Base-by-base conservation (phyloP, 202 grass and related monocot genomes). In the Setaria viridis region DNA sequence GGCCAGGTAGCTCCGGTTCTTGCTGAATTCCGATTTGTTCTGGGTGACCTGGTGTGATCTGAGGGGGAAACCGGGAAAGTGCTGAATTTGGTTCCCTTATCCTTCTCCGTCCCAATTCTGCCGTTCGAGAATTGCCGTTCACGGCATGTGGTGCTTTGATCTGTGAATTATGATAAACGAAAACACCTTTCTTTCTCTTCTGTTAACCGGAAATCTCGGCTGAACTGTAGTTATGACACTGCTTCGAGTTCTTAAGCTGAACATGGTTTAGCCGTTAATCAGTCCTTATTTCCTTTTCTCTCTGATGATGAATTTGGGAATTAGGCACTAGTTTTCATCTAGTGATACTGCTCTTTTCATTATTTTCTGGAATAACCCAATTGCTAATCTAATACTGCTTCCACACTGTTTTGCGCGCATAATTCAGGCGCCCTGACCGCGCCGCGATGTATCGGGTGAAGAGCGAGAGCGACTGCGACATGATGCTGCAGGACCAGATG, bases 381-480 rank as follows among this genome's bases (percentile, higher is more conserved):
- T 32, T 32, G 20, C 8, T 70, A 57, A 70, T 63, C 80, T 37
- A 63, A 72, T 25, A 25, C 21, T 63, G 6, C 4, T 66, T 43
- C 34, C 8, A 30, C 56, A 29, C 46, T 73, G 68, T 63, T 63
- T 71, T 20, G 45, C 35, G 45, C 77, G 39, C 34, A 13, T 57
- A 76, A 59, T 90, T 59, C 79, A 86, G 78, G 85, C 67, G 32
- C 33, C 16, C 6, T 65, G 76, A 35, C 11, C 17, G 72, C 49
- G 70, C 56, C 43, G 79, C 82, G 80, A 91, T 96, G 94, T 93
- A 89, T 69, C 79, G 84, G 76, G 84, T 89, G 3, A 91, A 93
- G 87, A 91, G 91, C 84, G 94, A 96, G 84, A 84, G 82, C 69
- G 91, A 93, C 89, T 91, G 75, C 79, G 89, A 89, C 41, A 89